Evolutionary conservation across 2,329 filamentous ascomycete species (phyloP).

Genomic region (Aspergillus oerlinghausenensis): DNA sequence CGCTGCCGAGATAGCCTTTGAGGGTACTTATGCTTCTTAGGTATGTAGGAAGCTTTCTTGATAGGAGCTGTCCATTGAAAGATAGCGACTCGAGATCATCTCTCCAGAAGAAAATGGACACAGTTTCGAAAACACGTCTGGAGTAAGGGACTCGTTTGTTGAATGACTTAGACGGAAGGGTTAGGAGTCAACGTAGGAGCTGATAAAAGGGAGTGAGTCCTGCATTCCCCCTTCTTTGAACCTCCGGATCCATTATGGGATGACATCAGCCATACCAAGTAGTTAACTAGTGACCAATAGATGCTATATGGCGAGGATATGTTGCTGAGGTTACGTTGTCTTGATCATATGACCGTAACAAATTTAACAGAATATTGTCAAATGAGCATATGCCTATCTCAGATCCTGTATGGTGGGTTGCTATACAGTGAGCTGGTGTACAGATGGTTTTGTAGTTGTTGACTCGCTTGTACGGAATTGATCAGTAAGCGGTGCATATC

Average conservation of each 20-base stretch:
- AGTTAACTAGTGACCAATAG: no score
- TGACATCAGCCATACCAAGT: neutral
- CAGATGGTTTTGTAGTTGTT: no score
- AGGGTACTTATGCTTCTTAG: neutral
- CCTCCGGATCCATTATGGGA: neutral
- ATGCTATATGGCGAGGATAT: no score
- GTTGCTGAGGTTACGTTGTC: no score
- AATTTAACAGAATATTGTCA: no score
- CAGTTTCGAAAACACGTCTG: neutral
- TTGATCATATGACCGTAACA: no score
- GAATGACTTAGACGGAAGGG: neutral
- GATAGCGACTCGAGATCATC: slow-evolving; percentile 1
- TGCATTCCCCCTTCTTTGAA: neutral
- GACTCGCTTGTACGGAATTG: neutral
- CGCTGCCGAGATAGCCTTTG: neutral
- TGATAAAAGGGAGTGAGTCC: neutral
- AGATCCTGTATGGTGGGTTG: no score
- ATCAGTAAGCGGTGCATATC: neutral
- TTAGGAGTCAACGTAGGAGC: neutral
- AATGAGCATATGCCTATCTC: no score
- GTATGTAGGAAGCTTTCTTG: neutral
- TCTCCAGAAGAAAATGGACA: neutral
- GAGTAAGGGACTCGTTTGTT: neutral
- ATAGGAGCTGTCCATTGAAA: neutral
- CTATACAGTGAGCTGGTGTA: no score